Evolutionary conservation across 768 basidiomycete species (phyloP).

Genomic region (Boletus huronensis): DNA sequence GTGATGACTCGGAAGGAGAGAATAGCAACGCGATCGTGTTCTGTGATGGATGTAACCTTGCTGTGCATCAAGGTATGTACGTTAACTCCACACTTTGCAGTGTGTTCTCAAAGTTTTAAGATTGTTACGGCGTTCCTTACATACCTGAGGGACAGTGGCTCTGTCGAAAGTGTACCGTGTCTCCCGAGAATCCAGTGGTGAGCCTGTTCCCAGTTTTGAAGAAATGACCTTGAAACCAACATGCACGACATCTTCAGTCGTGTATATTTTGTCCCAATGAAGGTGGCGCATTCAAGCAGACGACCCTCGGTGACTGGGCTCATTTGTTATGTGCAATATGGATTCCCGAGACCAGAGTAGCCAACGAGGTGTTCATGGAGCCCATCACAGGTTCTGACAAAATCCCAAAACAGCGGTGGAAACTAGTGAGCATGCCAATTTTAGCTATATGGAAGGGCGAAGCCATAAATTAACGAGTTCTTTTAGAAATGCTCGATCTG

Average conservation of each 20-base stretch:
- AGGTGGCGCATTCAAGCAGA: conserved; percentile 98
- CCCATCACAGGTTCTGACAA: conserved; percentile 87
- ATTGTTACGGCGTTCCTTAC: conserved; percentile 98
- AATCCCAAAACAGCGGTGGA: conserved; percentile 91
- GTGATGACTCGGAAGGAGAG: conserved; percentile 98
- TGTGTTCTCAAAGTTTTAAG: conserved; percentile 39
- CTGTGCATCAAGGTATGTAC: conserved; percentile 94
- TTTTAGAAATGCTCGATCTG: conserved; percentile 62
- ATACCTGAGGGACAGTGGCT: conserved; percentile 99
- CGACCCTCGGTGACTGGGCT: conserved; percentile 87
- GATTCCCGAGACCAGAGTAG: conserved; percentile 91
- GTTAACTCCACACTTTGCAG: not conserved
- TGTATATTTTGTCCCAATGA: conserved; percentile 97
- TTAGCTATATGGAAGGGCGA: not conserved
- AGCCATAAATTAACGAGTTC: conserved; percentile 8
- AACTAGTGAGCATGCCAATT: conserved; percentile 58
- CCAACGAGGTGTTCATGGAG: conserved; percentile 97
- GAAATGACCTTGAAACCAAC: not conserved
- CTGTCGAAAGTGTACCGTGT: conserved; percentile 96
- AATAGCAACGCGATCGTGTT: conserved; percentile 99
- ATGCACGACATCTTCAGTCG: conserved; percentile 45
- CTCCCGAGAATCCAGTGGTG: conserved; percentile 94
- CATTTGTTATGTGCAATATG: conserved; percentile 96
- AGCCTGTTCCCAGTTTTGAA: conserved; percentile 26
- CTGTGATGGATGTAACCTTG: conserved; percentile 97